A percentile compares a stretch with the other conserved stretches of the same genome.
These are phyloP conservation scores for Quercus aquifolioides DNA, from an alignment of 306 rosid genomes.

Conservation along the genomic window DNA sequence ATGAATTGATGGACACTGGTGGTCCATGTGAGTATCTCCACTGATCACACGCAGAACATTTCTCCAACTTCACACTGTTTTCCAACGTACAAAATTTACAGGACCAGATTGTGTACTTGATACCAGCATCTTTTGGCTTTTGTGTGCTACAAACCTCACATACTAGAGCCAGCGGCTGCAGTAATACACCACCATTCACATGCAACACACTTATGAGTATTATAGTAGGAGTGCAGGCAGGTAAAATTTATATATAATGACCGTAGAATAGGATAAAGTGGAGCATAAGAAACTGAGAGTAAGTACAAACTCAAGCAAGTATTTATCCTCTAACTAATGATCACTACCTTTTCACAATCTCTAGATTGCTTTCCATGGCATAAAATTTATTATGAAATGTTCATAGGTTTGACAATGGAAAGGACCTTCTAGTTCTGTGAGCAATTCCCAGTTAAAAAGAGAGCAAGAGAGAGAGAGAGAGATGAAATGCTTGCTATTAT, in stretches of 20 bases:
- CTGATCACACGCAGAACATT: slow-evolving; percentile 64
- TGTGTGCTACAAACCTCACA: slow-evolving; percentile 67
- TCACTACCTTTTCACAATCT: background rate
- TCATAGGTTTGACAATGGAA: background rate
- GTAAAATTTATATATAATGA: background rate
- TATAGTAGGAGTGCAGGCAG: background rate
- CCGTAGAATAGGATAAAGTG: background rate
- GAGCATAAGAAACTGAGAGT: background rate
- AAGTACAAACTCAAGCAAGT: background rate
- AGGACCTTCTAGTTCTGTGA: background rate
- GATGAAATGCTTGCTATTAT: background rate
- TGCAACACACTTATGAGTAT: slow-evolving; percentile 8
- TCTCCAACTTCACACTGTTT: slow-evolving; percentile 63
- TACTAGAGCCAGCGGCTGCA: slow-evolving; percentile 70
- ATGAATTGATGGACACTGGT: slow-evolving; percentile 22
- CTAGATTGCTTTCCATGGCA: background rate
- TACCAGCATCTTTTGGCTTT: slow-evolving; percentile 57
- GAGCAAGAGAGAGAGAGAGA: background rate
- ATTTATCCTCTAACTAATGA: background rate
- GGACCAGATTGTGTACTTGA: slow-evolving; percentile 51
- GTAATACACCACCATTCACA: slow-evolving; percentile 27
- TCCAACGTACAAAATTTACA: slow-evolving; percentile 77
- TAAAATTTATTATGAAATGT: background rate
- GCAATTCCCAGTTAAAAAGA: background rate
- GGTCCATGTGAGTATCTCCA: slow-evolving; percentile 83